These are phyloP conservation scores for Talinum fruticosum DNA, from an alignment of 148 eudicot genomes.

Conservation along the genomic window DNA sequence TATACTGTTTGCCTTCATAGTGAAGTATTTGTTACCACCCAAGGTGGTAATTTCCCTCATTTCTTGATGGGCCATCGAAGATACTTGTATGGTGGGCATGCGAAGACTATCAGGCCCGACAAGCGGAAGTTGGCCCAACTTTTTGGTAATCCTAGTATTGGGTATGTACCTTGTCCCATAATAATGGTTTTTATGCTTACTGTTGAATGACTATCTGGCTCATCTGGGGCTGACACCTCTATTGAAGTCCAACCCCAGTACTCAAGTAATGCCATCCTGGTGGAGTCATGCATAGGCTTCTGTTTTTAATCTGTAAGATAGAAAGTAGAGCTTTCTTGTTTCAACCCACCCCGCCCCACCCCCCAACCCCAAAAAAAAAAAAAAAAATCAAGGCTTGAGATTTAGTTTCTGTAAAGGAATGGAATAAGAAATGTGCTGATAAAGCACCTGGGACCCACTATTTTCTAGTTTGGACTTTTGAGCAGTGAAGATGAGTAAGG, in stretches of 20 bases:
- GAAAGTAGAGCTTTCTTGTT: too few relatives aligned
- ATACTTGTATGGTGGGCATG: constrained; percentile 85
- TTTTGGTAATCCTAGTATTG: constrained; percentile 76
- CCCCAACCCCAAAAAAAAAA: too few relatives aligned
- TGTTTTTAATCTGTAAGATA: too few relatives aligned
- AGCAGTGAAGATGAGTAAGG: too few relatives aligned
- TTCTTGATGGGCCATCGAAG: constrained; percentile 93
- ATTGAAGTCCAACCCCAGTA: neutral
- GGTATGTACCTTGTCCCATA: constrained; percentile 43
- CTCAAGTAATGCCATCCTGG: neutral
- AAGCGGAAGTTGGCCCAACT: constrained; percentile 82
- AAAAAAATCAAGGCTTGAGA: too few relatives aligned
- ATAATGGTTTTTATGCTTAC: constrained; percentile 13
- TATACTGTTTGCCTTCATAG: constrained; percentile 97
- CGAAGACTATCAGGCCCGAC: constrained; percentile 92
- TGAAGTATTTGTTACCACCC: constrained; percentile 96
- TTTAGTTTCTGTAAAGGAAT: too few relatives aligned
- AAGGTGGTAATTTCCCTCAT: constrained; percentile 97
- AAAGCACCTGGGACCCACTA: too few relatives aligned
- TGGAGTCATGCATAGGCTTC: too few relatives aligned
- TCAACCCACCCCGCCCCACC: too few relatives aligned
- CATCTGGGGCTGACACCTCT: neutral
- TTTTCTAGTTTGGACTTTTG: too few relatives aligned
- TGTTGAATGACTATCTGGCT: constrained; percentile 6
- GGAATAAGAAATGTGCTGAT: too few relatives aligned